Base-by-base conservation (phyloP, 306 rosid species). In the barrel medic (Medicago truncatula) region DNA sequence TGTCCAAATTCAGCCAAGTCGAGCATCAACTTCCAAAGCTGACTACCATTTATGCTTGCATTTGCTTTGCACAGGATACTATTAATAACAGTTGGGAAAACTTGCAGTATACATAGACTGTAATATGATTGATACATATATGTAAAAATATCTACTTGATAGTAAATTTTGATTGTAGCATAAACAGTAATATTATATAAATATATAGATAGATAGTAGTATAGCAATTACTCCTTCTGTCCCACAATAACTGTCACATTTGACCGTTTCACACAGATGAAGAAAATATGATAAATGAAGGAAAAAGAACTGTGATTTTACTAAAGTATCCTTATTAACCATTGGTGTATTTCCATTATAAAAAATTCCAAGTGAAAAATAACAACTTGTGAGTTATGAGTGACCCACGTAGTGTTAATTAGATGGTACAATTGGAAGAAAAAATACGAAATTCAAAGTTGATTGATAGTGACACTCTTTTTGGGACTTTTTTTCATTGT, bases 1-100 rank as follows among this genome's bases (percentile, higher is more conserved):
- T 58, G 50, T 49, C 21, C 59, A 67, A 60, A 76, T 54, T 62
- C 73, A 77, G 71, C 61, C 46, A 43, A 70, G 28, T 62, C 50
- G 63, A 67, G 20, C 75, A 74, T 14, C 54, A 53, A 64, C 56
- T 46, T 43, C 70, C 75, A 34, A 52, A 57, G 62, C 39, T 60
- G 68, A 74, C 67, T 44, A 57, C 3, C 60, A 54, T 59, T 57
- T 64, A 59, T 43, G 77, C 31, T 43, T 18, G 77, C 63, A 67
- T 63, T 70, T 79, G 71, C 61, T 65, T 70, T 80, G 54, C 28
- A 31, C 49, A 38, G 21, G 61, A 40, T 28, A 53, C 21, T 71
- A 75, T 16, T 44, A 53, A 71, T 39, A 65, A 65, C 16, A 18
- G 71, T 28, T 40, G 39, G 23, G 41, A 56, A 62, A 39, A 58